These are phyloP conservation scores for Leccinum rimulosum DNA, from an alignment of 768 basidiomycete species.

Conservation along the genomic window DNA sequence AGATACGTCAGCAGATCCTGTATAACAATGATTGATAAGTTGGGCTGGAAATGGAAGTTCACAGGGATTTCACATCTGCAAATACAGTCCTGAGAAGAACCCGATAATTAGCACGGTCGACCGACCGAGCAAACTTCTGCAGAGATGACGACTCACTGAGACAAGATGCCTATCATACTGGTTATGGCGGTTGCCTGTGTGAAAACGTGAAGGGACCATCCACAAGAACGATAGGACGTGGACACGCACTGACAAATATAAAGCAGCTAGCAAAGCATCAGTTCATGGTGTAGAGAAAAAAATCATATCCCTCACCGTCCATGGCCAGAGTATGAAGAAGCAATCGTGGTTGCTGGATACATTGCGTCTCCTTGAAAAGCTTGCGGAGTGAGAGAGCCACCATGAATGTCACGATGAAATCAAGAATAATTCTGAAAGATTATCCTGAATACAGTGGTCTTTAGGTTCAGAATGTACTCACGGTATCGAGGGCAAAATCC, in stretches of 20 bases:
- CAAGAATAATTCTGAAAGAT: background rate
- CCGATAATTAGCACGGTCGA: background rate
- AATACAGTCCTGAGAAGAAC: background rate
- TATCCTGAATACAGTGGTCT: background rate
- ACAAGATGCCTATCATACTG: background rate
- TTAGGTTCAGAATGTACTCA: background rate
- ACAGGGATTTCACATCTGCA: background rate
- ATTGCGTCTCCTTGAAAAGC: background rate
- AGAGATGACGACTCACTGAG: conserved; percentile 3
- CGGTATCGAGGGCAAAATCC: background rate
- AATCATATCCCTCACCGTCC: conserved; percentile 9
- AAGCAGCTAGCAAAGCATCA: background rate
- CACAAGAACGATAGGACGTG: background rate
- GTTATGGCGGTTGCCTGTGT: background rate
- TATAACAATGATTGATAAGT: background rate
- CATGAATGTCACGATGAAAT: background rate
- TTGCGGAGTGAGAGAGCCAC: background rate
- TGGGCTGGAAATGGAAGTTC: background rate
- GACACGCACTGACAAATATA: background rate
- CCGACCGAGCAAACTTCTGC: background rate
- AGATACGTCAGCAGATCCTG: conserved; percentile 4
- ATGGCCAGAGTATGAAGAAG: background rate
- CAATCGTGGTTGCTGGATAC: background rate
- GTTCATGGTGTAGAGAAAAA: no score
- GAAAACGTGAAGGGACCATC: background rate